phyloP scores from a whole-genome alignment of 306 rosid species.

The Aeschynomene evenia region DNA sequence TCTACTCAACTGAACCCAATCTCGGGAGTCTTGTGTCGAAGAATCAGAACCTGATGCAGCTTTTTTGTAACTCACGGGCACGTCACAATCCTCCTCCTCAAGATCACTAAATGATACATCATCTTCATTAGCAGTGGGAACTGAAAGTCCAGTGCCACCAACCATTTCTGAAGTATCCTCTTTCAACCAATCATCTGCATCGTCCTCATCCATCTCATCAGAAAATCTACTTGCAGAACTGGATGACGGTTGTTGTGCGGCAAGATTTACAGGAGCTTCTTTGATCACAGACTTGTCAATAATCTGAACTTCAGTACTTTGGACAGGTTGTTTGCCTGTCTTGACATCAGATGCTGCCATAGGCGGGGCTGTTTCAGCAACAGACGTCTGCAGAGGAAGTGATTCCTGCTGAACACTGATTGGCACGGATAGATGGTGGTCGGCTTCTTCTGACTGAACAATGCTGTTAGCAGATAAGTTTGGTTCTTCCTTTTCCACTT shows the following conservation, averaged over 20 bases:
- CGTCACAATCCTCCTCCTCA: constrained; percentile 82
- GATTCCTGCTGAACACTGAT: constrained; percentile 43
- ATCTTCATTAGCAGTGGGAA: constrained; percentile 69
- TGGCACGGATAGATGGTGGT: constrained; percentile 58
- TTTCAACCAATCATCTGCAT: constrained; percentile 94
- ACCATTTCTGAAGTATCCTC: constrained; percentile 76
- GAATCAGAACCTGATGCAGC: constrained; percentile 77
- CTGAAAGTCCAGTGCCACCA: constrained; percentile 59
- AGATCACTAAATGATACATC: constrained; percentile 97
- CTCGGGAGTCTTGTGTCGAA: constrained; percentile 82
- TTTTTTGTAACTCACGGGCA: constrained; percentile 53
- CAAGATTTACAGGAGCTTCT: constrained; percentile 47
- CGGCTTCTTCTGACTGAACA: constrained; percentile 43
- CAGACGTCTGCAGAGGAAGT: constrained; percentile 36
- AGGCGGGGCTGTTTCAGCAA: constrained; percentile 43
- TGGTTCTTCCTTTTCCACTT: constrained; percentile 43
- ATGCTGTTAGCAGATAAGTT: constrained; percentile 37
- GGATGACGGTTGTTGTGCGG: constrained; percentile 35
- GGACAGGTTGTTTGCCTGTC: constrained; percentile 58
- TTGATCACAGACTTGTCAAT: constrained; percentile 60
- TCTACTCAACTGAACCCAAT: constrained; percentile 86
- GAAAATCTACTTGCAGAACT: constrained; percentile 43
- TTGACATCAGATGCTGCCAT: constrained; percentile 39
- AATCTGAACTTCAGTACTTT: constrained; percentile 46
- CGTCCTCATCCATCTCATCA: constrained; percentile 67